A percentile compares a stretch with the other conserved stretches of the same genome.
These are phyloP conservation scores for Oehlia diaphana DNA, from an alignment of 192 early-diverging fungal genomes.

Conservation along the genomic window DNA sequence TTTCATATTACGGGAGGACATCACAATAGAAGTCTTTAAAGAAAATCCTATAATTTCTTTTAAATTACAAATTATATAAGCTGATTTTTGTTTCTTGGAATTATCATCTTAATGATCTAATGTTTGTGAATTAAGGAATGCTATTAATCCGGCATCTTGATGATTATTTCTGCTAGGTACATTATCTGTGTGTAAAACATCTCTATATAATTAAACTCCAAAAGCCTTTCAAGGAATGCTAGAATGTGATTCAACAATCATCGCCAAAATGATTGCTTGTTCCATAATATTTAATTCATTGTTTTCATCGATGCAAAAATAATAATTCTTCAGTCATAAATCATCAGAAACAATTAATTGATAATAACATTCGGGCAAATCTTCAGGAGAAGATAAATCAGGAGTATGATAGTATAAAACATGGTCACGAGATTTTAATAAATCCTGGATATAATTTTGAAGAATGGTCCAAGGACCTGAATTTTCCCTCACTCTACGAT, in stretches of 20 bases:
- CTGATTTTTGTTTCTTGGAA: background rate
- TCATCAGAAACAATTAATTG: constrained; percentile 17
- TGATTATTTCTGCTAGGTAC: background rate
- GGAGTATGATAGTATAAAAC: constrained; percentile 13
- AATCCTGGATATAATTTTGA: constrained; percentile 17
- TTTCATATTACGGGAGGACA: background rate
- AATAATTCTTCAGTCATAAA: constrained; percentile 12
- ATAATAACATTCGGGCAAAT: constrained; percentile 14
- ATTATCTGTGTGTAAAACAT: constrained; percentile 6
- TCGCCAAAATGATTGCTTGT: background rate
- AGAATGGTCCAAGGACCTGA: constrained; percentile 8
- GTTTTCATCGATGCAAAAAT: constrained; percentile 11
- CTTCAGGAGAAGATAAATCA: background rate
- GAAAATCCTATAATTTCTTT: background rate
- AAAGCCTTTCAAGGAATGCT: constrained; percentile 16
- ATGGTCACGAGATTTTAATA: constrained; percentile 17
- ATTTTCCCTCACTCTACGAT: constrained; percentile 19
- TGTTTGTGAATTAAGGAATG: background rate
- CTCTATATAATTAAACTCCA: constrained; percentile 13
- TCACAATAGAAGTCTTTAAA: background rate
- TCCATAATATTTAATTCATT: constrained; percentile 17
- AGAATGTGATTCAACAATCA: background rate
- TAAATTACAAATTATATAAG: background rate
- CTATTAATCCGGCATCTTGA: background rate
- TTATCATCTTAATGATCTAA: background rate